Base-by-base conservation (phyloP, 2,329 filamentous ascomycete species). In the Pyrenophora tritici-repentis region DNA sequence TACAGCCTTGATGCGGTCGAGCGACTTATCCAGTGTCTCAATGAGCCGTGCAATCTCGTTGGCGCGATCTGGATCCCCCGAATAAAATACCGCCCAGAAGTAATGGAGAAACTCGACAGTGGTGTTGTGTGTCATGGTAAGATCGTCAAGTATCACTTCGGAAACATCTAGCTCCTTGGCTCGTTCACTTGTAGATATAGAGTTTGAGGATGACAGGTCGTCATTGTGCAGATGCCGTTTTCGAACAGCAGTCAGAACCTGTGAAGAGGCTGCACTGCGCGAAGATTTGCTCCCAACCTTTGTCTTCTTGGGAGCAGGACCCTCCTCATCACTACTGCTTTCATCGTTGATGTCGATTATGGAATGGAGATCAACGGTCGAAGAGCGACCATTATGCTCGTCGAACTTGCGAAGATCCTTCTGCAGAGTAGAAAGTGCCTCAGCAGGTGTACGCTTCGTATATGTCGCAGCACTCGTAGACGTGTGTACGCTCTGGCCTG, bases 41-140 rank as follows among this genome's bases (percentile, higher is more conserved):
- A 89, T 86, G 39, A 97, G 81, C 55, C 89, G 91, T 6, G 86
- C 85, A 12, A 97, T 81, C 74, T 99, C 93, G 35, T 81, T 81
- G 0, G 90, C 90, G 29, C 90, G 86, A 53, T 90, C 87, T 1
- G 89, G 77, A 67, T 97, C 90, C 12, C 92, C 93, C 0, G 92
- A 97, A 20, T 96, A 81, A 67, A 96, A 99, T 0, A 92, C 86
- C 29, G 85, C 83, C 93, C 93, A 99, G 77, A 99, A 99, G 72
- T 97, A 95, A 64, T 93, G 90, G n/a, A 99, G 78, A 66, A 97
- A 99, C 68, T 99, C 94, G 32, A 90, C 88, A 0, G 91, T 95
- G 0, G 94, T 99, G 45, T 92, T 92, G 71, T 97, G 91, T 0
- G 93, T 96, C 47, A 89, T 80, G 10, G 78, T 80, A n/a, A 89